Conservation (phyloP, 345 rosid species). For the Microthlaspi erraticum region DNA sequence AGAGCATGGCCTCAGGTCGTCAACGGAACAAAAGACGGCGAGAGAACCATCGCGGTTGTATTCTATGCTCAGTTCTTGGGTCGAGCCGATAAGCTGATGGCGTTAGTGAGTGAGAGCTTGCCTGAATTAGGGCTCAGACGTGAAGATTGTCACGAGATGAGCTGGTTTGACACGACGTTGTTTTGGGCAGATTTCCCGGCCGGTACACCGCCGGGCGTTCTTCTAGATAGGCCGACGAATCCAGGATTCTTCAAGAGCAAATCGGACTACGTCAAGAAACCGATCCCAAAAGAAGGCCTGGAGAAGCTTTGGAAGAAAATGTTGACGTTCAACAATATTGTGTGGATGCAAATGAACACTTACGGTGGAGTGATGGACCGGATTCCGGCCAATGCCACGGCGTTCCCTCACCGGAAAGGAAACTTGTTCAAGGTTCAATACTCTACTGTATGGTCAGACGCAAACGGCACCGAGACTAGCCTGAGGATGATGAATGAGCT, state of each 20-base stretch:
- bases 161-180: slow-evolving; percentile 48
- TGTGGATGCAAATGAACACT: slow-evolving; percentile 49
- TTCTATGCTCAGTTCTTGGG: slow-evolving; percentile 52
- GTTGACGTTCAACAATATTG: slow-evolving; percentile 30
- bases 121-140: slow-evolving; percentile 49
- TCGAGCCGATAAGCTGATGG: slow-evolving; percentile 30
- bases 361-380: slow-evolving; percentile 59
- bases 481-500: slow-evolving; percentile 45
- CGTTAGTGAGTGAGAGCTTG: slow-evolving; percentile 32
- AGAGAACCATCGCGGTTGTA: slow-evolving; percentile 41
- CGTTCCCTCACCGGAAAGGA: slow-evolving; percentile 63
- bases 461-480: slow-evolving; percentile 20
- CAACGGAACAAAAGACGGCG: slow-evolving; percentile 32
- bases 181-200: slow-evolving; percentile 43
- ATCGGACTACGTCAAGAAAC: slow-evolving; percentile 47
- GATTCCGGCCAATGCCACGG: slow-evolving; percentile 47
- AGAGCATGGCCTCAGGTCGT: slow-evolving; percentile 39
- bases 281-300: slow-evolving; percentile 38
- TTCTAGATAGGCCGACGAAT: slow-evolving; percentile 43
- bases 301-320: slow-evolving; percentile 46
- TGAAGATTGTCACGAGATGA: slow-evolving; percentile 50
- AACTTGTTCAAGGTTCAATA: slow-evolving; percentile 50
- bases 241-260: slow-evolving; percentile 46
- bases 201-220: slow-evolving; percentile 36
- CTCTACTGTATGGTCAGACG: slow-evolving; percentile 42